Base-by-base conservation (phyloP, 2,329 filamentous ascomycete species). In the Colletotrichum scovillei region DNA sequence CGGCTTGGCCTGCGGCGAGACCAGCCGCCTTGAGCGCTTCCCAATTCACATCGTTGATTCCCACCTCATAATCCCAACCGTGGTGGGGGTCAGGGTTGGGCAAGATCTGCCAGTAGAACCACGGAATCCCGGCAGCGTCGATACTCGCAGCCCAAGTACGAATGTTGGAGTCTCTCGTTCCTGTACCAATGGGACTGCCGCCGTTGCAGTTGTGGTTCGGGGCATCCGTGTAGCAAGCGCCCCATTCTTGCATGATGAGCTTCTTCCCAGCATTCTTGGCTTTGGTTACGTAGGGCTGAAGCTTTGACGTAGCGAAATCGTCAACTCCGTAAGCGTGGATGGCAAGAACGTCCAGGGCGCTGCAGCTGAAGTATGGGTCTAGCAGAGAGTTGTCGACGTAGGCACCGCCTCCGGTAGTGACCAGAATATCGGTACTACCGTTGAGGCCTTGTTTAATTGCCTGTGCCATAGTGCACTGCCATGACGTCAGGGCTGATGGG, bases 61-160 rank as follows among this genome's bases (percentile, higher is more conserved):
- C 79, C 11, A 82, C 75, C 56, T 82, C 80, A 65, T 80, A 82
- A 66, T 82, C 80, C 77, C 77, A 81, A 3, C 64, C 79, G 3
- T 76, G 24, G 19, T 81, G 79, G 2, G 80, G 79, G 42, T 81
- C 79, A 9, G 53, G 67, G 58, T 81, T 82, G 0, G 79, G 80
- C 1, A 82, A 62, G 38, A 81, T 80, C 76, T 81, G 79, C 80
- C 79, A 81, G 67, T 82, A 81, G 49, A 81, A 77, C 79, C 78
- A 81, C 1, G 79, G 80, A 35, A 81, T 78, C 7, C 79, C 80
- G 16, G 78, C 77, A 5, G 74, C 74, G 26, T 75, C 75, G n/a
- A 82, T 80, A 16, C 63, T 70, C 4, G 68, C 73, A 4, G 79
- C 80, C 77, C 78, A 81, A 0, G 64, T 70, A 56, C 72, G 73